Evolutionary conservation across 345 rosid genomes (phyloP).

Genomic region (Linum lewisii): DNA sequence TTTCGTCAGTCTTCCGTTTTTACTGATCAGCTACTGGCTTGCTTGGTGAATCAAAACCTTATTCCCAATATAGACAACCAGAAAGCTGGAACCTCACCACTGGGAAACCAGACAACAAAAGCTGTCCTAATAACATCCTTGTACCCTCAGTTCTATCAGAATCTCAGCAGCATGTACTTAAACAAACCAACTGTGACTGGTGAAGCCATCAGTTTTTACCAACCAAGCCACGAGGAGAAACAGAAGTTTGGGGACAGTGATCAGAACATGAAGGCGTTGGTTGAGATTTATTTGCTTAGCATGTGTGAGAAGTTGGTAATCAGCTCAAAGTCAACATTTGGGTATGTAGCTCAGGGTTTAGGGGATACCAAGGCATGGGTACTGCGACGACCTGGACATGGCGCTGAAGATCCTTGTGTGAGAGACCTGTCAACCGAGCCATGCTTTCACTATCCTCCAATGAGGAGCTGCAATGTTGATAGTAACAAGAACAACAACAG

Average conservation of each 20-base stretch:
- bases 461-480: background rate
- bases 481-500: background rate
- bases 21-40: slow-evolving; percentile 12
- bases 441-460: background rate
- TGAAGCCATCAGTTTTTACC: slow-evolving; percentile 14
- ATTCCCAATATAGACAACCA: background rate
- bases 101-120: slow-evolving; percentile 1
- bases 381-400: background rate
- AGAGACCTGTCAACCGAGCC: slow-evolving; percentile 1
- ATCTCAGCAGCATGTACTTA: slow-evolving; percentile 10
- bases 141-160: slow-evolving; percentile 9
- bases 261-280: slow-evolving; percentile 22
- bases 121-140: slow-evolving; percentile 13
- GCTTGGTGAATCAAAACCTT: slow-evolving; percentile 7
- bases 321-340: slow-evolving; percentile 20
- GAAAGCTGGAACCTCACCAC: background rate
- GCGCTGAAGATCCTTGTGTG: background rate
- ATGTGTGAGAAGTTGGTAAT: slow-evolving; percentile 14
- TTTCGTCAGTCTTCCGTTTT: background rate
- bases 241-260: slow-evolving; percentile 10
- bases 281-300: slow-evolving; percentile 16
- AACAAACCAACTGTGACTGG: slow-evolving; percentile 14
- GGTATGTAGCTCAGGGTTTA: slow-evolving; percentile 20
- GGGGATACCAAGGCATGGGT: slow-evolving; percentile 20
- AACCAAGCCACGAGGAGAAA: slow-evolving; percentile 20